Evolutionary conservation across 2,329 filamentous ascomycete species (phyloP), one percentile per base, ranked within the genome.

Genomic region (Teratosphaeria destructans): DNA sequence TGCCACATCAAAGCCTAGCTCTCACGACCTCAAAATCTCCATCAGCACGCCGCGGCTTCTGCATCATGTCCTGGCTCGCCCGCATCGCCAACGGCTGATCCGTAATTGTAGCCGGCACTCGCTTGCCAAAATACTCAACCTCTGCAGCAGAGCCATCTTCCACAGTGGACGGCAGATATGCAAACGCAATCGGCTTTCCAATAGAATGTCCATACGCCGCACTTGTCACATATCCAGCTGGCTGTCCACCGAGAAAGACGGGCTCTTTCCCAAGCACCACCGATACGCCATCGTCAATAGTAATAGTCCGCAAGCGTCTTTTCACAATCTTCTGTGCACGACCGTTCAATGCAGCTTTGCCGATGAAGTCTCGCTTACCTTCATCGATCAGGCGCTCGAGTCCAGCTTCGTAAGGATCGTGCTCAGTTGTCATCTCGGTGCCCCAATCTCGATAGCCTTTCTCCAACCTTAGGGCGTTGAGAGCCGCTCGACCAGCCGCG

Each of bases 181-280:
- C 79, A 67, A 82, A 85, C 0, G 82, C 83, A 12, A 85, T 74
- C 0, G 84, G 83, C 68, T 81, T 84, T 29, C 81, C 71, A 10
- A 86, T 67, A 0, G 80, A 82, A 65, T 82, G 85, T 0, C 81
- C 84, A 65, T 85, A 86, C 0, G 80, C 82, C 1, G 83, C 79
- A 57, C 77, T 85, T 1, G 82, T 85, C 29, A 86, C 75, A 62
- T 86, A 86, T 0, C 84, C 83, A 0, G 74, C 74, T 0, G 77
- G 63, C 58, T 77, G 70, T 8, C 77, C 78, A 2, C 77, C 67
- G 14, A 76, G 63, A 58, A 79, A 85, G 0, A 86, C 81, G 0
- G 84, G 84, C 67, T 86, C 84, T 66, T 85, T 85, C 5, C 83
- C 83, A 0, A 86, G 69, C 0, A 85, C 76, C 63, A 85, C 74